Percentiles rank a stretch among this genome's conserved stretches.
phyloP scores from a whole-genome alignment of 1,284 basidiomycete genomes.

The Heterobasidion occidentale region DNA sequence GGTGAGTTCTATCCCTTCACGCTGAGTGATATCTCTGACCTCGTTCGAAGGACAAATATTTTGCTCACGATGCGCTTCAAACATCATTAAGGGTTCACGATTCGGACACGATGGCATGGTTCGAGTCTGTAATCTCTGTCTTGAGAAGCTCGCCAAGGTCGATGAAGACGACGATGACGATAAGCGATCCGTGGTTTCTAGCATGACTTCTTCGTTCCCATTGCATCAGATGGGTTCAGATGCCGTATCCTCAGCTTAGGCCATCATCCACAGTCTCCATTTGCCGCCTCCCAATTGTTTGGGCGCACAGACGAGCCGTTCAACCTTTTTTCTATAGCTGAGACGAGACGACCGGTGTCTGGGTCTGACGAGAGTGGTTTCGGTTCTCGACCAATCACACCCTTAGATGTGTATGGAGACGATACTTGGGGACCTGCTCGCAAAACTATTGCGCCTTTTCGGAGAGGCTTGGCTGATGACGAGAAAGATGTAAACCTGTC shows the following conservation, averaged over 20 bases:
- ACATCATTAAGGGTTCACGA: constrained; percentile 91
- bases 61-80: constrained; percentile 93
- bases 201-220: constrained; percentile 45
- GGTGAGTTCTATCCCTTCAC: constrained; percentile 38
- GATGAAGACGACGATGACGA: constrained; percentile 79
- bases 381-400: constrained; percentile 44
- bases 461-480: constrained; percentile 72
- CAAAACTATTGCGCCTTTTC: constrained; percentile 74
- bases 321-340: constrained; percentile 73
- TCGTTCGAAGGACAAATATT: constrained; percentile 72
- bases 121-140: constrained; percentile 90
- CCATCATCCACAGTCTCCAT: constrained; percentile 73
- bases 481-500: constrained; percentile 50
- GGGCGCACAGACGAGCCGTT: constrained; percentile 68
- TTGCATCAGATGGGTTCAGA: constrained; percentile 57
- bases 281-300: constrained; percentile 82
- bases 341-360: constrained; percentile 48
- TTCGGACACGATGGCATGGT: constrained; percentile 92
- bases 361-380: constrained; percentile 47
- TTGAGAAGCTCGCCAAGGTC: constrained; percentile 82
- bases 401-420: constrained; percentile 32
- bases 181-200: constrained; percentile 67
- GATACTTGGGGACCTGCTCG: constrained; percentile 39
- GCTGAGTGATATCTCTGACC: constrained; percentile 2
- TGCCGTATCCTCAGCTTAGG: constrained; percentile 35